A percentile compares a stretch with the other conserved stretches of the same genome.
These are phyloP conservation scores for Luzula sylvatica DNA, from an alignment of 176 grass and related monocot species.

Conservation along the genomic window DNA sequence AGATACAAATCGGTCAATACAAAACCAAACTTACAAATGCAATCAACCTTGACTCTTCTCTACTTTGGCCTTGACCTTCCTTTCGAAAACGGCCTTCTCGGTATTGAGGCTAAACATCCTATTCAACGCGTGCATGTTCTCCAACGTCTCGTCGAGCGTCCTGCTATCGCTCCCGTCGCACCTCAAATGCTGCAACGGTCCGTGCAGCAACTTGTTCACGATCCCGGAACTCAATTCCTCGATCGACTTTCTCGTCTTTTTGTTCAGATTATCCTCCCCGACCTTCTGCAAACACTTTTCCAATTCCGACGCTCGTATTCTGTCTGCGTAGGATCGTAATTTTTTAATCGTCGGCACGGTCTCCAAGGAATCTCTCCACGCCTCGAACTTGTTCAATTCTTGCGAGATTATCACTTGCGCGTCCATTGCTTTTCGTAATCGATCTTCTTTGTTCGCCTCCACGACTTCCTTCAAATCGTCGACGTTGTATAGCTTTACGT, in stretches of 20 bases:
- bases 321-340: conserved; percentile 64
- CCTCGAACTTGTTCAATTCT: conserved; percentile 61
- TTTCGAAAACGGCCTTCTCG: conserved; percentile 59
- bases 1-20: conserved; percentile 30
- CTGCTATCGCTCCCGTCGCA: conserved; percentile 68
- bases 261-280: conserved; percentile 46
- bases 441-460: conserved; percentile 82
- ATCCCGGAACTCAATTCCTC: conserved; percentile 75
- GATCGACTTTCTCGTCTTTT: conserved; percentile 66
- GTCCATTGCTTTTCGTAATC: conserved; percentile 76
- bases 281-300: conserved; percentile 86
- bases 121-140: conserved; percentile 82
- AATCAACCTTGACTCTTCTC: conserved; percentile 61
- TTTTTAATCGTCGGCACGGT: conserved; percentile 91
- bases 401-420: conserved; percentile 60
- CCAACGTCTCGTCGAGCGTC: conserved; percentile 65
- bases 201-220: conserved; percentile 81
- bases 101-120: conserved; percentile 80
- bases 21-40: conserved; percentile 6
- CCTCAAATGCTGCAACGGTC: conserved; percentile 78
- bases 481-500: conserved; percentile 50
- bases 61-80: conserved; percentile 90
- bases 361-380: conserved; percentile 73
- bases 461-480: conserved; percentile 92
- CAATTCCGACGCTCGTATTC: conserved; percentile 63